Conservation (phyloP, 2,329 filamentous ascomycete genomes). For the Hypoxylon sp. region DNA sequence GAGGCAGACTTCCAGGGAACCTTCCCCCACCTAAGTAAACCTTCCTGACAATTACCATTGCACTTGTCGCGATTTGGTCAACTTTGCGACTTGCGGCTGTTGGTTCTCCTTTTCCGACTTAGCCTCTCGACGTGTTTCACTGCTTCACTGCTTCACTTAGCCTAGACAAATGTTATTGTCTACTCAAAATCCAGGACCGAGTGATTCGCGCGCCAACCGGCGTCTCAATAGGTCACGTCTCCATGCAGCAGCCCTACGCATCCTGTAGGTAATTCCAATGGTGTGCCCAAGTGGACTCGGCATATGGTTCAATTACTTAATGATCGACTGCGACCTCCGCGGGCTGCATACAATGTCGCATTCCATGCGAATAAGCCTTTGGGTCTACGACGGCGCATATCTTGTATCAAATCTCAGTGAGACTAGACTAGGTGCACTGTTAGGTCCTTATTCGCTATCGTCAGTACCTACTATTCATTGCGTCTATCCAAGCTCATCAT, state of each 20-base stretch:
- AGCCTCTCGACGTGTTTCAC: conserved; percentile 33
- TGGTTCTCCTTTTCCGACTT: conserved; percentile 14
- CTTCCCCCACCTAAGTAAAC: conserved; percentile 1
- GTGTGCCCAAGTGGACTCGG: conserved; percentile 31
- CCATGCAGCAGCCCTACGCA: conserved; percentile 30
- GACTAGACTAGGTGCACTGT: conserved; percentile 42
- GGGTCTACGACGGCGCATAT: conserved; percentile 54
- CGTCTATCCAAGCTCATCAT: conserved; percentile 1
- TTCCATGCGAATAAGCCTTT: conserved; percentile 42
- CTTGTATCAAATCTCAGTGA: conserved; percentile 54
- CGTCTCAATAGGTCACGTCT: conserved; percentile 15
- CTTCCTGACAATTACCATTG: conserved; percentile 17
- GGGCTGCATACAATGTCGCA: conserved; percentile 42
- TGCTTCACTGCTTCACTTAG: conserved; percentile 28
- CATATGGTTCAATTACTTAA: conserved; percentile 34
- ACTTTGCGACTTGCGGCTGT: conserved; percentile 8
- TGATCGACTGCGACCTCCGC: conserved; percentile 45
- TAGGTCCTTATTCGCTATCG: conserved; percentile 34
- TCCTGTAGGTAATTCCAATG: conserved; percentile 16
- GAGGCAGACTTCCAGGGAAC: neutral
- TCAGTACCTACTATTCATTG: conserved; percentile 16
- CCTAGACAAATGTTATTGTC: conserved; percentile 2
- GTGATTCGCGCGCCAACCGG: conserved; percentile 17
- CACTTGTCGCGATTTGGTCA: conserved; percentile 13
- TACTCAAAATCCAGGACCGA: conserved; percentile 13